Base-by-base conservation (phyloP, 768 basidiomycete species). In the Pulveroboletus frians region DNA sequence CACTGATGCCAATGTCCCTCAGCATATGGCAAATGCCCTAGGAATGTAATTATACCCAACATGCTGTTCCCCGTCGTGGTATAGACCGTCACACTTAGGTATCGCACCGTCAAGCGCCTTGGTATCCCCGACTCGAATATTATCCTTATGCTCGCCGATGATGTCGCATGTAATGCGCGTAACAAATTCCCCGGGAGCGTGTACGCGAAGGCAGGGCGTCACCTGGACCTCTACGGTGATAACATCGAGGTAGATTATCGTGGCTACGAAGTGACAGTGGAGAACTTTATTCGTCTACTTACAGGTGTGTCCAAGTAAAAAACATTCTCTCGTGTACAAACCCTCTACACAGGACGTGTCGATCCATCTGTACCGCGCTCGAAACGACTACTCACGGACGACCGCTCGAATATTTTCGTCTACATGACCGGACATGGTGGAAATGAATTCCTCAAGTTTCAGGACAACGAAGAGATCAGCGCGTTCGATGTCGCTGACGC, bases 401-500 rank as follows among this genome's bases (percentile, higher is more conserved):
- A 91, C 49, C 74, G 82, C 26, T 92, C 89, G 6, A 98, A 98
- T 61, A 76, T 99, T 52, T 97, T 98, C 63, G 83, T 99, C 17
- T 98, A 96, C 69, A 89, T 98, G 91, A 95, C 96, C 0, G 96
- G 96, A 0, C 96, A 98, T 58, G 96, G 96, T 11, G 96, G 96
- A 1, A 88, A 95, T 60, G 96, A 96, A 67, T 99, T 98, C 66
- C 80, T 99, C 62, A 98, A 99, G 67, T 98, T 99, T 67, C 96
- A 99, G 64, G 96, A 99, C 64, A 93, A 89, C 65, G 96, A 98
- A 68, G 96, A 99, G 66, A 92, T 98, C 59, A 92, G 88, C 50
- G 92, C 95, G 0, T 92, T 88, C 50, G 96, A 98, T 64, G 80
- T 98, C n/a, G 95, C 95, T 0, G 95, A 98, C 64, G 94, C 96